Percentiles rank a stretch among this genome's conserved stretches.
phyloP scores from a whole-genome alignment of 2,329 filamentous ascomycete species.

The Fonsecaea erecta region DNA sequence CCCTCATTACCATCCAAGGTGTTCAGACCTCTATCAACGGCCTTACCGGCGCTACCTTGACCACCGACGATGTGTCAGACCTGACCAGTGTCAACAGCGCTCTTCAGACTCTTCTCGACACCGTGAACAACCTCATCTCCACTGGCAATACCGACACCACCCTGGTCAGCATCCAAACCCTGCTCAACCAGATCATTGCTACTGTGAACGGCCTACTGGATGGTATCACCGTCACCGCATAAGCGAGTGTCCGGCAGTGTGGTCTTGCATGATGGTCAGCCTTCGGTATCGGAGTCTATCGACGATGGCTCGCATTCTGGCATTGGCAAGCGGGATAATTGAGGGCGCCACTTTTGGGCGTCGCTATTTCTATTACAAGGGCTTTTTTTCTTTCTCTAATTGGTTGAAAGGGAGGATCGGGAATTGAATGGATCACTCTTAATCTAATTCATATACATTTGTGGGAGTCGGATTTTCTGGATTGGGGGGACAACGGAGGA shows the following conservation, averaged over 20 bases:
- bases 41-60: neutral
- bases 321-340: too few species aligned
- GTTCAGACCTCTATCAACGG: neutral
- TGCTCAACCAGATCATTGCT: constrained; percentile 13
- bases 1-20: neutral
- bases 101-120: neutral
- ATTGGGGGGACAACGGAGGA: too few species aligned
- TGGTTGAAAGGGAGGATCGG: too few species aligned
- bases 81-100: constrained; percentile 18
- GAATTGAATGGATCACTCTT: too few species aligned
- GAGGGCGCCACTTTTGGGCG: too few species aligned
- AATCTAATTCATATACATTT: too few species aligned
- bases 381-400: too few species aligned
- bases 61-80: neutral
- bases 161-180: neutral
- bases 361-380: too few species aligned
- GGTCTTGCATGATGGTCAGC: too few species aligned
- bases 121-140: neutral
- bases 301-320: too few species aligned
- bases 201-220: neutral
- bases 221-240: neutral
- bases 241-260: neutral
- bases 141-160: neutral
- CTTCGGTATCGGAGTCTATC: too few species aligned
- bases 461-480: too few species aligned